Percentiles rank a stretch among this genome's conserved stretches.
Evolutionary conservation across 2,329 filamentous ascomycete species (phyloP).

Genomic region (Plectosphaerella sp.): DNA sequence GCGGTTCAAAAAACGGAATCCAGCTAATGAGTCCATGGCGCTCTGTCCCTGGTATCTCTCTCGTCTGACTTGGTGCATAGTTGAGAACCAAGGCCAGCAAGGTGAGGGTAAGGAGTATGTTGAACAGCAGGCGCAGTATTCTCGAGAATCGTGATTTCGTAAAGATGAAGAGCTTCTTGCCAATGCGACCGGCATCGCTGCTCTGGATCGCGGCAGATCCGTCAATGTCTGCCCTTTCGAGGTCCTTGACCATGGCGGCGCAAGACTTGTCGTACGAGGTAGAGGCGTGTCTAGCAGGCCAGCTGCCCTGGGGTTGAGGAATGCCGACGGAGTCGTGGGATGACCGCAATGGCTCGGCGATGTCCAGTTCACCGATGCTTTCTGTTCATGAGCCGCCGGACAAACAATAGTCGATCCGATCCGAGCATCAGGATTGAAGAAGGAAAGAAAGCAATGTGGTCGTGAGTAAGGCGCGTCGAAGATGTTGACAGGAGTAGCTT

Average conservation of each 20-base stretch:
- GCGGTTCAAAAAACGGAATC: conserved; percentile 4
- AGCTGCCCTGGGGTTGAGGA: too few relatives aligned
- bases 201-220: background rate
- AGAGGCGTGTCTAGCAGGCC: too few relatives aligned
- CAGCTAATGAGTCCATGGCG: conserved; percentile 1
- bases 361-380: too few relatives aligned
- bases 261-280: too few relatives aligned
- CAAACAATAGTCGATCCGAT: too few relatives aligned
- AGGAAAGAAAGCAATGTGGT: too few relatives aligned
- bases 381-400: too few relatives aligned
- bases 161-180: conserved; percentile 27
- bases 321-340: too few relatives aligned
- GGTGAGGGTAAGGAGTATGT: conserved; percentile 18
- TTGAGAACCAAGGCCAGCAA: conserved; percentile 21
- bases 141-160: conserved; percentile 37
- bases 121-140: conserved; percentile 23
- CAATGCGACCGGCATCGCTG: background rate
- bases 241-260: background rate
- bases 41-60: conserved; percentile 3
- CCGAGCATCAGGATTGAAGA: too few relatives aligned
- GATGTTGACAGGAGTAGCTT: too few relatives aligned
- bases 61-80: conserved; percentile 14
- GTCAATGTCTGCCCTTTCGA: background rate
- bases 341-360: too few relatives aligned
- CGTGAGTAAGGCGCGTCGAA: too few relatives aligned